These are phyloP conservation scores for Xenoacremonium recifei DNA, from an alignment of 2,329 filamentous ascomycete species.

Conservation along the genomic window DNA sequence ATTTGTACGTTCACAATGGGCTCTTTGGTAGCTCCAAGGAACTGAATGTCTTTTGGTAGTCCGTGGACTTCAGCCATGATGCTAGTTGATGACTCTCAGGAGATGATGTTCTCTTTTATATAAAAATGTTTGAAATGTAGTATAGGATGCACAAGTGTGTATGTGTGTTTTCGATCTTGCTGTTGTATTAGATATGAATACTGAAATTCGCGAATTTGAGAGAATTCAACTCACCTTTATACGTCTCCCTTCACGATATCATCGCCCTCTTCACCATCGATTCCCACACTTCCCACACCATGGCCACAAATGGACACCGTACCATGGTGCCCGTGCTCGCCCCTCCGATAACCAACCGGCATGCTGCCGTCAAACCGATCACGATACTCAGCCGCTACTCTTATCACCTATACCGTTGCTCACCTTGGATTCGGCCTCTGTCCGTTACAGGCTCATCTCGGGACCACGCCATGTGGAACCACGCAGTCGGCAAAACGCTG, in stretches of 20 bases:
- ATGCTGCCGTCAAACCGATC: conserved; percentile 1
- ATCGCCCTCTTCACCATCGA: not conserved
- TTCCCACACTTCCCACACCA: not conserved
- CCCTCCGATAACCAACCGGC: not conserved
- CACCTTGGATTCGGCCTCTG: not conserved
- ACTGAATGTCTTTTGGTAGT: not conserved
- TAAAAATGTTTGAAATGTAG: no score
- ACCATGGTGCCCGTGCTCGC: not conserved
- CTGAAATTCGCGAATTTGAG: no score
- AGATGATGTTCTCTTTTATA: no score
- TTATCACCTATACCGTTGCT: conserved; percentile 2
- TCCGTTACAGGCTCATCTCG: conserved; percentile 7
- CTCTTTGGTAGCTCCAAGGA: no score
- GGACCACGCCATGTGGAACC: conserved; percentile 6
- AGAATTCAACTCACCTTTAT: conserved; percentile 1
- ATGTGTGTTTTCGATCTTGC: no score
- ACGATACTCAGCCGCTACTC: conserved; percentile 5
- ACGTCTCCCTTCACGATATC: not conserved
- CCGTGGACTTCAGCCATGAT: not conserved
- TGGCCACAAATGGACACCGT: not conserved
- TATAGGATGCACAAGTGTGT: not conserved
- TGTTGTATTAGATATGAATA: no score
- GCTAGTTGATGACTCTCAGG: no score
- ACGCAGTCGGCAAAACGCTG: conserved; percentile 1
- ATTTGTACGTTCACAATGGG: no score